Evolutionary conservation across 2,329 filamentous ascomycete species (phyloP).

Genomic region (Cercospora zeae-maydis): DNA sequence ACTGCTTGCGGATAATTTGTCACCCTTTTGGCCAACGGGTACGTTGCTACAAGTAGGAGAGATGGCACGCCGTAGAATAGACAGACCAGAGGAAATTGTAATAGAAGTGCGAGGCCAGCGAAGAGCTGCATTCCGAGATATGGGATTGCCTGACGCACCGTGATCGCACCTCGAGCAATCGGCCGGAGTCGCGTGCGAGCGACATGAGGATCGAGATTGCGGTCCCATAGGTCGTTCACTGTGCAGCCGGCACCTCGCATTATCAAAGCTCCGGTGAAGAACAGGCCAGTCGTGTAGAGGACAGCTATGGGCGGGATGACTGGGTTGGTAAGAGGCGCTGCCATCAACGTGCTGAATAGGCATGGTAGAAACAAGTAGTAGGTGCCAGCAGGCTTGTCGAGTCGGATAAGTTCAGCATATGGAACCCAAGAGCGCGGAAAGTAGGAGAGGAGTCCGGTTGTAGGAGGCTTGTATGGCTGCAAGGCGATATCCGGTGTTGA

Average conservation of each 20-base stretch:
- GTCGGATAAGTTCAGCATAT: constrained; percentile 75
- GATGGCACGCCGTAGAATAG: constrained; percentile 76
- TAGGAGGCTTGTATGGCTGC: constrained; percentile 61
- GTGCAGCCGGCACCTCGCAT: constrained; percentile 87
- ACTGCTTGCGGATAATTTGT: constrained; percentile 85
- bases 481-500: constrained; percentile 2
- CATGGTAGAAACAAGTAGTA: constrained; percentile 86
- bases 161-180: constrained; percentile 74
- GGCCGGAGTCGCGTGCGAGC: constrained; percentile 71
- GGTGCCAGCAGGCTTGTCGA: constrained; percentile 77
- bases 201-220: constrained; percentile 79
- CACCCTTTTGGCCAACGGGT: constrained; percentile 79
- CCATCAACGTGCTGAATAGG: constrained; percentile 77
- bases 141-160: constrained; percentile 65
- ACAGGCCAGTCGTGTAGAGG: constrained; percentile 62
- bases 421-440: constrained; percentile 70
- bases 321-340: constrained; percentile 65
- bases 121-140: constrained; percentile 74
- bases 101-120: constrained; percentile 66
- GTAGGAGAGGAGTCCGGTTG: constrained; percentile 64
- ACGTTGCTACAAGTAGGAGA: constrained; percentile 67
- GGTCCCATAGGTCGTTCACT: constrained; percentile 88
- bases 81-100: constrained; percentile 71
- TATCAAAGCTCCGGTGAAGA: constrained; percentile 71
- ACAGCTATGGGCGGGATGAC: constrained; percentile 60